A percentile compares a stretch with the other conserved stretches of the same genome.
These are phyloP conservation scores for Penicillium crustosum DNA, from an alignment of 2,329 filamentous ascomycete species.

Conservation along the genomic window DNA sequence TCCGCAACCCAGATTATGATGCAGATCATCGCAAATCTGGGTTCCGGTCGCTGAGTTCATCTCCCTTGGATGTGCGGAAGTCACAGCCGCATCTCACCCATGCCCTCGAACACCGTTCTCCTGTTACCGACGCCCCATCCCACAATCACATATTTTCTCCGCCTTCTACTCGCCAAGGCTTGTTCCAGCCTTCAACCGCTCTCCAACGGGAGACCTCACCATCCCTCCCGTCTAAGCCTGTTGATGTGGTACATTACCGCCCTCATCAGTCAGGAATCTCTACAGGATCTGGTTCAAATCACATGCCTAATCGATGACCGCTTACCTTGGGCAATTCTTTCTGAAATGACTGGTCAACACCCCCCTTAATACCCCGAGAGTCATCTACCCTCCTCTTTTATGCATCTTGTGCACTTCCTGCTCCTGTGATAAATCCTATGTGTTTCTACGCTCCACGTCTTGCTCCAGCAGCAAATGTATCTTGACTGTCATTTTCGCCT, in stretches of 20 bases:
- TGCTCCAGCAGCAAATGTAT: slow-evolving; percentile 18
- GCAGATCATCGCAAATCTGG: slow-evolving; percentile 33
- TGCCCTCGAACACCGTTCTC: slow-evolving; percentile 30
- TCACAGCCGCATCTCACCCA: slow-evolving; percentile 31
- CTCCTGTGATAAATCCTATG: slow-evolving; percentile 19
- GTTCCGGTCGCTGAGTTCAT: slow-evolving; percentile 40
- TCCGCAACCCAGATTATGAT: slow-evolving; percentile 36
- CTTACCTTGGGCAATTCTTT: not conserved
- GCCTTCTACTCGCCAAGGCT: slow-evolving; percentile 34
- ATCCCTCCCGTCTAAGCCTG: slow-evolving; percentile 31
- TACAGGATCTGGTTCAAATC: slow-evolving; percentile 31
- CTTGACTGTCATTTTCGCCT: slow-evolving; percentile 16
- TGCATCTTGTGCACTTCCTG: slow-evolving; percentile 11
- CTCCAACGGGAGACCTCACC: slow-evolving; percentile 35
- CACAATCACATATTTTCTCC: slow-evolving; percentile 37
- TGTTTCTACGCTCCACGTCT: slow-evolving; percentile 9
- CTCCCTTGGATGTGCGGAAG: slow-evolving; percentile 43
- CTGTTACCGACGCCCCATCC: slow-evolving; percentile 18
- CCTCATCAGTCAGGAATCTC: slow-evolving; percentile 31
- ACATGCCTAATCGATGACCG: slow-evolving; percentile 35
- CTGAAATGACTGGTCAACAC: not conserved
- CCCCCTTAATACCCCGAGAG: slow-evolving; percentile 8
- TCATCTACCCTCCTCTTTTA: not conserved
- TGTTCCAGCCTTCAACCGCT: slow-evolving; percentile 32
- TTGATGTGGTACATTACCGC: slow-evolving; percentile 32